Base-by-base conservation (phyloP, 2,329 filamentous ascomycete genomes). In the Thyridium curvatum region DNA sequence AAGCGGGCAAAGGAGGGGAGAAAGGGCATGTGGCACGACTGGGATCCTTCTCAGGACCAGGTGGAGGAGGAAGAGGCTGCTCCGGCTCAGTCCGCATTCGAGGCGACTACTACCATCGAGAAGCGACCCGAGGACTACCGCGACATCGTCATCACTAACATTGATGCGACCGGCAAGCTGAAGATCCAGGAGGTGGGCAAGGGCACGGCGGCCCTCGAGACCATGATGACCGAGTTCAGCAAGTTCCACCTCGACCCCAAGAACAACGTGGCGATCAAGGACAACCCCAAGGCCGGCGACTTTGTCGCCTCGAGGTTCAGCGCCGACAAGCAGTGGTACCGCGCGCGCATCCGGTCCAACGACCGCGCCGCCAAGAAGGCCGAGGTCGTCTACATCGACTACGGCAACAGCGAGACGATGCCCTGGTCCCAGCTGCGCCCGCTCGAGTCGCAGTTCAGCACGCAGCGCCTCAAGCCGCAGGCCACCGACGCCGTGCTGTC, bases 361-460 rank as follows among this genome's bases (percentile, higher is more conserved):
- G 93, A 98, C 66, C 88, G 93, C 45, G 77, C 90, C 8, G 83
- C 82, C 54, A 88, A 93, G 74, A 80, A 86, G 52, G 84, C 89
- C 17, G 93, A 98, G 62, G 84, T 98, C 18, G 68, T 94, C 34
- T 98, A 95, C 65, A 79, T 98, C 46, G 93, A 98, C 68, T 98
- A 94, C 62, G 93, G 93, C 52, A 98, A 98, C 73, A 84, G 79
- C 40, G 93, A 98, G 65, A 84, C 82, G 56, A 72, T 94, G 41
- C 78, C 90, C 0, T 98, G 91, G 89, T 76, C 80, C 17, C 75
- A 78, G 49, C 79, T 98, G 32, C 85, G 93, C 18, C 73, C 88
- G n/a, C 76, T 98, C 35, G 77, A 82, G 37, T 64, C 78, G 13
- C 83, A 90, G 52, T 98, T 97, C 70, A 78, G 79, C 32, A 68